Evolutionary conservation across 1,284 basidiomycete genomes (phyloP), one percentile per base, ranked within the genome.

Genomic region (Rhodotorula sp.): DNA sequence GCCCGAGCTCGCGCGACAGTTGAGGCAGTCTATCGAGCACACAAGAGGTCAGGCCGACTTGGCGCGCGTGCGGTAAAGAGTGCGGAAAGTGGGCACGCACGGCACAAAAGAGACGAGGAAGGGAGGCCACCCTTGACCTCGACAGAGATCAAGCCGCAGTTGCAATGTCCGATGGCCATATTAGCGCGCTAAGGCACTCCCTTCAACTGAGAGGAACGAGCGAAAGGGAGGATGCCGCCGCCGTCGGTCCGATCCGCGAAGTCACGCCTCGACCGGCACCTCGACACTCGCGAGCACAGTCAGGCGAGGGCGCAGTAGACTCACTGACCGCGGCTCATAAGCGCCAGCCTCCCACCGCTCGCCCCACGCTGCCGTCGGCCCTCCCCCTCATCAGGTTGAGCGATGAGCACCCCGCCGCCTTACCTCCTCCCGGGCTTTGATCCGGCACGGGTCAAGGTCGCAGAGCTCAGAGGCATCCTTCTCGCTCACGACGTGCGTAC

Each of bases 361-460:
- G 29, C 25, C 27, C 27, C 22, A 22, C 44, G 5, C 22, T 46
- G 8, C n/a, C 48, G n/a, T 22, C 36, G 10, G 25, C 19, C 27
- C 7, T 7, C 22, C 10, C 29, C 21, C 25, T 27, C 44, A 44
- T 44, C 57, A 17, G 19, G 36, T 48, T 34, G 25, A 48, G 46
- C 44, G 55, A 77, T 65, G 51, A 39, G 55, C 64, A 21, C 56
- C 10, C 58, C 61, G 39, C 65, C 64, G 9, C 62, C 58, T 8
- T 65, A 97, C 82, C 88, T 97, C 69, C 86, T 91, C 61, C 86
- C 88, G 15, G 89, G 89, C 76, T 99, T 97, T 76, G 90, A 97
- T 74, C 88, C 94, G 2, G 78, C 85, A 22, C 84, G 87, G 3
- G 87, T 95, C 70, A 96, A 90, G 12, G 87, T 95, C 48, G 86